Conservation (phyloP, 129 eudicot genomes). For the Daucus carota region DH1_v3.0 NC_030386.2:31754501-31755000, state of each 20-base stretch:
- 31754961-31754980: conserved; percentile 67
- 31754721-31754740: conserved; percentile 57
- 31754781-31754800: background rate
- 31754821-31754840: background rate
- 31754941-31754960: conserved; percentile 83
- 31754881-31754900: conserved; percentile 70
- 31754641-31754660: conserved; percentile 39
- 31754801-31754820: background rate
- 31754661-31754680: conserved; percentile 58
- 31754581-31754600: conserved; percentile 9
- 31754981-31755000: conserved; percentile 29
- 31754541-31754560: conserved; percentile 66
- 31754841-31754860: conserved; percentile 54
- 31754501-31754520: conserved; percentile 29
- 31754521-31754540: conserved; percentile 70
- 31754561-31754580: conserved; percentile 19
- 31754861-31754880: conserved; percentile 66
- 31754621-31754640: conserved; percentile 13
- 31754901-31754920: conserved; percentile 81
- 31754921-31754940: conserved; percentile 72
- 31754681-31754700: conserved; percentile 61
- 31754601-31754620: conserved; percentile 13
- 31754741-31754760: conserved; percentile 65
- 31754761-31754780: conserved; percentile 55
- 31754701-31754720: conserved; percentile 61